phyloP scores from a whole-genome alignment of 2,329 filamentous ascomycete genomes.

The Helotiales sp. region DNA sequence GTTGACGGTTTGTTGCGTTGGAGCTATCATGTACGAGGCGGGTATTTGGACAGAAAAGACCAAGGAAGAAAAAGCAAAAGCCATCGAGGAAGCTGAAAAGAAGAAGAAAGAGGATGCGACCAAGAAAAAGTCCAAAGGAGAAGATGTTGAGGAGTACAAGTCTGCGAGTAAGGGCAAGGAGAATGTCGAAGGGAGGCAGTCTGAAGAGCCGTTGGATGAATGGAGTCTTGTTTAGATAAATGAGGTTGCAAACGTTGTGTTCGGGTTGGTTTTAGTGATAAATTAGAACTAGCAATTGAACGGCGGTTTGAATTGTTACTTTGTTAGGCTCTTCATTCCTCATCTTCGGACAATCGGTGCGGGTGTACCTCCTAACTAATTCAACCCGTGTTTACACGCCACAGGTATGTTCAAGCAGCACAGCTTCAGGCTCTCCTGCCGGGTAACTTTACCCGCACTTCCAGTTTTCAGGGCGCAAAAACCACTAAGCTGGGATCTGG shows the following conservation, averaged over 20 bases:
- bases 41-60: not conserved
- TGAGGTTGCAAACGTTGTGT: not conserved
- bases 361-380: too few species aligned
- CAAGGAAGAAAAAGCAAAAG: not conserved
- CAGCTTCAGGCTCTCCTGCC: not conserved
- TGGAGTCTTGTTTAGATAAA: not conserved
- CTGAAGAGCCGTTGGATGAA: not conserved
- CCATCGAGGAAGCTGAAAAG: not conserved
- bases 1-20: not conserved
- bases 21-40: not conserved
- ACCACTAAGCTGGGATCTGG: too few species aligned
- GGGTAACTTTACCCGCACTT: not conserved
- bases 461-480: not conserved
- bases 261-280: not conserved
- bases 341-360: too few species aligned
- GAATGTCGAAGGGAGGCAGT: too few species aligned
- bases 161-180: not conserved
- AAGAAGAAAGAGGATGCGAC: not conserved
- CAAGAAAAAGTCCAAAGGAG: not conserved
- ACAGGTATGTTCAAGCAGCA: not conserved
- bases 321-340: too few species aligned
- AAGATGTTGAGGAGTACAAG: not conserved
- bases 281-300: not conserved
- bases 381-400: too few species aligned
- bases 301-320: not conserved